phyloP scores from a whole-genome alignment of 352 stramenopile species.

The Blastocystis sp. region DNA sequence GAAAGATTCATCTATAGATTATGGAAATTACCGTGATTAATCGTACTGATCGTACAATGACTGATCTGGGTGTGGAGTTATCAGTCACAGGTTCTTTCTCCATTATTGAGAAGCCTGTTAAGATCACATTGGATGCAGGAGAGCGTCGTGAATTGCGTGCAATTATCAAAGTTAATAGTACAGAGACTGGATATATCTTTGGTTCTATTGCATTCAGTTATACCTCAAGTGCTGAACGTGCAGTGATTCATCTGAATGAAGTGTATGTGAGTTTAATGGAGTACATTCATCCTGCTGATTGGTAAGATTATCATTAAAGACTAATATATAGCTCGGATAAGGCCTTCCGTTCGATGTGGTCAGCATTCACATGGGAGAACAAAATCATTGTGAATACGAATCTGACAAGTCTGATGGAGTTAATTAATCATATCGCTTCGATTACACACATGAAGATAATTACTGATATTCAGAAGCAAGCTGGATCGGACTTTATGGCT shows the following conservation, averaged over 20 bases:
- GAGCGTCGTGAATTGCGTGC: conserved; percentile 92
- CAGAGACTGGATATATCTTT: conserved; percentile 99
- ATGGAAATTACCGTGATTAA: conserved; percentile 97
- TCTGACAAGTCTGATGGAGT: conserved; percentile 92
- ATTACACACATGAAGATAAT: conserved; percentile 99
- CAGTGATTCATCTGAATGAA: conserved; percentile 98
- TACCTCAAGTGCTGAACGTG: conserved; percentile 89
- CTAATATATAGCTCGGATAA: conserved; percentile 79
- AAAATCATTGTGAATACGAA: conserved; percentile 95
- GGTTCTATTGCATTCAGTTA: conserved; percentile 98
- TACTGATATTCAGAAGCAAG: conserved; percentile 79
- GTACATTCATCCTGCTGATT: conserved; percentile 94
- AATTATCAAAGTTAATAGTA: conserved; percentile 99
- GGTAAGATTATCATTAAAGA: conserved; percentile 47
- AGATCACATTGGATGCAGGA: conserved; percentile 92
- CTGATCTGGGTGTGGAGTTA: conserved; percentile 96
- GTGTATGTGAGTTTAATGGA: conserved; percentile 99
- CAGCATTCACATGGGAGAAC: conserved; percentile 99
- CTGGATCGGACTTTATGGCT: conserved; percentile 86
- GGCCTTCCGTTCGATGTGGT: conserved; percentile 98
- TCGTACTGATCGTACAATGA: conserved; percentile 92
- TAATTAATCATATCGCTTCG: conserved; percentile 94
- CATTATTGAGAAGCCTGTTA: conserved; percentile 95
- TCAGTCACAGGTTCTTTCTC: conserved; percentile 98
- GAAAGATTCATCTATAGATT: conserved; percentile 16